Evolutionary conservation across 352 stramenopile species (phyloP).

Genomic region (Globisporangium paroecandrum): DNA sequence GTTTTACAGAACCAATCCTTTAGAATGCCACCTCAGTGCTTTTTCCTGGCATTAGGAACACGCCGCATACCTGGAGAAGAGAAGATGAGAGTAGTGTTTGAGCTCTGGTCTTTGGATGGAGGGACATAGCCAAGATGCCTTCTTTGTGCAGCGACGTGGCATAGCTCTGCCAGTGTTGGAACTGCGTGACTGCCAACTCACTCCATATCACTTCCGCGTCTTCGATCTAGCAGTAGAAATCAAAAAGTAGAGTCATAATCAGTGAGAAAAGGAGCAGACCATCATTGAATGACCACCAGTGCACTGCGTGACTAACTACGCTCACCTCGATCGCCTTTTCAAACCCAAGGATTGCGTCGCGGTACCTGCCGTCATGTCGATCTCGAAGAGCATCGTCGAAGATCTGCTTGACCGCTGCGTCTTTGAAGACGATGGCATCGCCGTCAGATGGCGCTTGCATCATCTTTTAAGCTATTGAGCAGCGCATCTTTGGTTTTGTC

Average conservation of each 20-base stretch:
- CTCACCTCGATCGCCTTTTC: constrained; percentile 47
- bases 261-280: not conserved
- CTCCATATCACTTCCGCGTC: constrained; percentile 56
- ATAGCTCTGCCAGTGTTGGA: constrained; percentile 51
- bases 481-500: constrained; percentile 4
- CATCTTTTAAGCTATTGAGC: not conserved
- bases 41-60: not conserved
- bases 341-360: constrained; percentile 32
- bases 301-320: not conserved
- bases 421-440: constrained; percentile 14
- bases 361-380: constrained; percentile 36
- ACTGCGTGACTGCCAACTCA: constrained; percentile 58
- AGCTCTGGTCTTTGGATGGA: constrained; percentile 8
- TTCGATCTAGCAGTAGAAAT: constrained; percentile 33
- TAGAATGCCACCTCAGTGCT: not conserved
- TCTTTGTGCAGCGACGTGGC: constrained; percentile 39
- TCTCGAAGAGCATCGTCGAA: constrained; percentile 33
- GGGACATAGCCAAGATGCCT: constrained; percentile 18
- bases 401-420: constrained; percentile 24
- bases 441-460: constrained; percentile 1
- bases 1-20: not conserved
- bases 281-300: not conserved
- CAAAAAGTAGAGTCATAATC: not conserved
- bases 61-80: constrained; percentile 9
- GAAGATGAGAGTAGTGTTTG: constrained; percentile 12